Conservation (phyloP, 139 green algal species). For the Chloropicon primus region DNA sequence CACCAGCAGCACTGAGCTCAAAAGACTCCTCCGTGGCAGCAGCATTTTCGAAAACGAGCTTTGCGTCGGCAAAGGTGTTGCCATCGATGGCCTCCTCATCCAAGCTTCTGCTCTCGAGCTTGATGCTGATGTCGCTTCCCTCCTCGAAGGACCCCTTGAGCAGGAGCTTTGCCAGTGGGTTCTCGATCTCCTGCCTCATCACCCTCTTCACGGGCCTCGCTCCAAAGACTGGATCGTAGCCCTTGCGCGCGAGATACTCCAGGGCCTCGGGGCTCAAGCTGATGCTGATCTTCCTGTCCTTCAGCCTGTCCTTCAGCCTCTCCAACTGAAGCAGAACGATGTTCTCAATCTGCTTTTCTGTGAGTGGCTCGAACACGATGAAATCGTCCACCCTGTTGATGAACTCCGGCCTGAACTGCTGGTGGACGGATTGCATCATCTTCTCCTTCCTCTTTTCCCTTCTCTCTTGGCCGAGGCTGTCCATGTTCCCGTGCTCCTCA, state of each 20-base stretch:
- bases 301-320: slow-evolving; percentile 53
- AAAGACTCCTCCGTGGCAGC: background rate
- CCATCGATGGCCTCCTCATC: background rate
- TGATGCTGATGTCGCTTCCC: background rate
- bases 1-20: background rate
- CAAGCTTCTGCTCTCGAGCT: background rate
- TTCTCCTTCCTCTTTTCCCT: slow-evolving; percentile 17
- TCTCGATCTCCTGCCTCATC: background rate
- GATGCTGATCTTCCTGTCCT: slow-evolving; percentile 76
- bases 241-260: slow-evolving; percentile 50
- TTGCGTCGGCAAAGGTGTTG: background rate
- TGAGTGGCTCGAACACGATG: slow-evolving; percentile 84
- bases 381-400: slow-evolving; percentile 96
- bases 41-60: background rate
- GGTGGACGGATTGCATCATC: slow-evolving; percentile 50
- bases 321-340: slow-evolving; percentile 60
- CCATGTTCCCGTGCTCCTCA: background rate
- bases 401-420: slow-evolving; percentile 90
- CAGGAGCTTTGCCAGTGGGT: background rate
- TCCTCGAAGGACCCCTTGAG: background rate
- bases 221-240: slow-evolving; percentile 88
- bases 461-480: background rate
- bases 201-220: slow-evolving; percentile 80
- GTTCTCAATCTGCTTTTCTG: slow-evolving; percentile 51
- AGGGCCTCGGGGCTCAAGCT: slow-evolving; percentile 51